A percentile compares a stretch with the other conserved stretches of the same genome.
These are phyloP conservation scores for Phymatotrichopsis omnivora DNA, from an alignment of 2,329 filamentous ascomycete genomes.

Conservation along the genomic window DNA sequence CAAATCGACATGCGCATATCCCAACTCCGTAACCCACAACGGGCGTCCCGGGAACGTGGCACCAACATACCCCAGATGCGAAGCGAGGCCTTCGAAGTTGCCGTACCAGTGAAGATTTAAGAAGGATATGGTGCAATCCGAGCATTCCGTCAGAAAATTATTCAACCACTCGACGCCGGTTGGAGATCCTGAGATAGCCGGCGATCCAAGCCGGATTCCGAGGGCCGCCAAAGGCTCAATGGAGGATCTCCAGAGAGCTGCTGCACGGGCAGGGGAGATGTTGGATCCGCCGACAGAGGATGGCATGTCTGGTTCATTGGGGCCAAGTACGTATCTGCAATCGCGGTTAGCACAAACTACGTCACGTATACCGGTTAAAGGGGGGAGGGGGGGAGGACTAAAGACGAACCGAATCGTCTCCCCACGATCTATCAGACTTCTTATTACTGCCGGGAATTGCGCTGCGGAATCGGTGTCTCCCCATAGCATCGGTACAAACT, in stretches of 20 bases:
- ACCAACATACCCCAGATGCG: conserved; percentile 52
- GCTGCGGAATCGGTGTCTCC: conserved; percentile 47
- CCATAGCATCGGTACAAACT: conserved; percentile 78
- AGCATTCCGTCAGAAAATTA: conserved; percentile 28
- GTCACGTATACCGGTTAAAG: too few relatives aligned
- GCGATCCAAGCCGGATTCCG: conserved; percentile 59
- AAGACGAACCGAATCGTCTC: too few relatives aligned
- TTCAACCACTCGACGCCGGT: conserved; percentile 56
- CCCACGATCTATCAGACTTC: too few relatives aligned
- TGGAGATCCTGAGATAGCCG: conserved; percentile 54
- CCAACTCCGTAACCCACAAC: conserved; percentile 75
- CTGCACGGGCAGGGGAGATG: conserved; percentile 51
- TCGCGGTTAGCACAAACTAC: too few relatives aligned
- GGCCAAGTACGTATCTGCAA: conserved; percentile 59
- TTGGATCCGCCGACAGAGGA: conserved; percentile 50
- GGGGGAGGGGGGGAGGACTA: too few relatives aligned
- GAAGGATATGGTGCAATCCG: conserved; percentile 51
- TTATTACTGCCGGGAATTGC: conserved; percentile 52
- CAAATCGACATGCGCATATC: conserved; percentile 46
- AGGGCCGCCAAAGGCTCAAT: conserved; percentile 57
- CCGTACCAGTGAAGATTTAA: conserved; percentile 58
- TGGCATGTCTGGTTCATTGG: conserved; percentile 67
- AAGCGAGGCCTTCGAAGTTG: conserved; percentile 57
- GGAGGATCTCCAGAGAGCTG: conserved; percentile 58
- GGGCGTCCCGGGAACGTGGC: conserved; percentile 50